These are phyloP conservation scores for Vaccinium darrowii DNA, from an alignment of 148 eudicot genomes.

Conservation along the genomic window DNA sequence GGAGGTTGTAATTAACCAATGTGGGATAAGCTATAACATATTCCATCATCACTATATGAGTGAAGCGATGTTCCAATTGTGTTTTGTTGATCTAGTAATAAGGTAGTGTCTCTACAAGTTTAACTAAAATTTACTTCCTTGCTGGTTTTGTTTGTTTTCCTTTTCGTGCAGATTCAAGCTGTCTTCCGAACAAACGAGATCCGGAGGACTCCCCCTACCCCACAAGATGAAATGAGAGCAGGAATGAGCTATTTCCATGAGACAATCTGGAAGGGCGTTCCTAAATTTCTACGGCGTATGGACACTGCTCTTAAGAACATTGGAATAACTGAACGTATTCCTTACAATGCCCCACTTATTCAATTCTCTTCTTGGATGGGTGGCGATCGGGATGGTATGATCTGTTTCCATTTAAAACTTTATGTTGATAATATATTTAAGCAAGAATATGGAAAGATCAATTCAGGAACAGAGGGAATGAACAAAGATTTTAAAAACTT, in stretches of 20 bases:
- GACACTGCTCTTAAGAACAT: slow-evolving; percentile 97
- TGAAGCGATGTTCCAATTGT: not conserved
- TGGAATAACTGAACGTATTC: slow-evolving; percentile 92
- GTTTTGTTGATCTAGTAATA: not conserved
- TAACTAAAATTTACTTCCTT: not conserved
- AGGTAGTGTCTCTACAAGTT: not conserved
- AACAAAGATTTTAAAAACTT: not conserved
- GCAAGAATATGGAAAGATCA: not conserved
- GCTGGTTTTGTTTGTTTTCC: not conserved
- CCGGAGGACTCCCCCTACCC: slow-evolving; percentile 84
- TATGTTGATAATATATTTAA: not conserved
- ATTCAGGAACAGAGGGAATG: not conserved
- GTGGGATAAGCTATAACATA: too few species aligned
- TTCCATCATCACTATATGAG: not conserved
- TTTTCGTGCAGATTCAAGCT: slow-evolving; percentile 78
- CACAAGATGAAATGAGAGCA: slow-evolving; percentile 99
- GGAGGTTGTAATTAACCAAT: too few species aligned
- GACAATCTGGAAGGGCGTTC: slow-evolving; percentile 97
- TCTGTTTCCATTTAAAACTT: slow-evolving; percentile 9
- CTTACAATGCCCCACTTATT: slow-evolving; percentile 96
- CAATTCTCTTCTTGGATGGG: slow-evolving; percentile 99
- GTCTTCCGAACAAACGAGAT: slow-evolving; percentile 97
- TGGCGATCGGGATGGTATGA: slow-evolving; percentile 94
- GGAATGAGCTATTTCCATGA: slow-evolving; percentile 99
- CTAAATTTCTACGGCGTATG: slow-evolving; percentile 89